Evolutionary conservation across 176 grass and related monocot genomes (phyloP).

Genomic region (Chrysopogon serrulatus): DNA sequence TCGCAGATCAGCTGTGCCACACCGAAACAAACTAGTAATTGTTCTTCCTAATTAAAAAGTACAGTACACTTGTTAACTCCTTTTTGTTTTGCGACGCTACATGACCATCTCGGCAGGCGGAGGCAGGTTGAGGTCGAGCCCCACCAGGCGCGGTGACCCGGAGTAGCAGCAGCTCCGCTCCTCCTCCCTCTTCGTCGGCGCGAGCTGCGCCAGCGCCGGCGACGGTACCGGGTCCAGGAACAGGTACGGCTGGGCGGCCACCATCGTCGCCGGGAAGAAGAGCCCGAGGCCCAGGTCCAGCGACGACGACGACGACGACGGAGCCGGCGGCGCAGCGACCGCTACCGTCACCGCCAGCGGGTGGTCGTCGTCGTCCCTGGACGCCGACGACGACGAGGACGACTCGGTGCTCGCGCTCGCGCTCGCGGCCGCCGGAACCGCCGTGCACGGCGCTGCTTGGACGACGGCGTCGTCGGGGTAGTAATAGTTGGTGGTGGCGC

Average conservation of each 20-base stretch:
- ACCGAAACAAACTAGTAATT: not conserved
- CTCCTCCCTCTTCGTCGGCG: not conserved
- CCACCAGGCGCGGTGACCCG: not conserved
- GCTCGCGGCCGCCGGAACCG: too few species aligned
- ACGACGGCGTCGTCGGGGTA: not conserved
- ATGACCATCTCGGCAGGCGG: constrained; percentile 12
- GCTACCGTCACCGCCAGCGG: not conserved
- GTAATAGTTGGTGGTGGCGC: constrained; percentile 49
- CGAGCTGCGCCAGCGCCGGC: not conserved
- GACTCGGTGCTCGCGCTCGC: not conserved
- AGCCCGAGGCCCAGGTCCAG: not conserved
- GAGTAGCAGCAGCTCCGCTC: not conserved
- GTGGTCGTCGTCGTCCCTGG: not conserved
- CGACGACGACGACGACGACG: not conserved
- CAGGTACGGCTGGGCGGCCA: not conserved
- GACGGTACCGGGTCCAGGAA: not conserved
- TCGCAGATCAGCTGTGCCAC: too few species aligned
- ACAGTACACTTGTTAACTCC: too few species aligned
- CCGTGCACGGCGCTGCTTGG: too few species aligned
- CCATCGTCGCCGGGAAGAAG: not conserved
- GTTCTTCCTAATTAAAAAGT: not conserved
- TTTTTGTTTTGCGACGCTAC: not conserved
- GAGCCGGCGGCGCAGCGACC: not conserved
- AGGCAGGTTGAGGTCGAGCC: constrained; percentile 26
- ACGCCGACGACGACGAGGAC: not conserved